Base-by-base conservation (phyloP, 208 protist species). In the Crithidia expoeki region DNA sequence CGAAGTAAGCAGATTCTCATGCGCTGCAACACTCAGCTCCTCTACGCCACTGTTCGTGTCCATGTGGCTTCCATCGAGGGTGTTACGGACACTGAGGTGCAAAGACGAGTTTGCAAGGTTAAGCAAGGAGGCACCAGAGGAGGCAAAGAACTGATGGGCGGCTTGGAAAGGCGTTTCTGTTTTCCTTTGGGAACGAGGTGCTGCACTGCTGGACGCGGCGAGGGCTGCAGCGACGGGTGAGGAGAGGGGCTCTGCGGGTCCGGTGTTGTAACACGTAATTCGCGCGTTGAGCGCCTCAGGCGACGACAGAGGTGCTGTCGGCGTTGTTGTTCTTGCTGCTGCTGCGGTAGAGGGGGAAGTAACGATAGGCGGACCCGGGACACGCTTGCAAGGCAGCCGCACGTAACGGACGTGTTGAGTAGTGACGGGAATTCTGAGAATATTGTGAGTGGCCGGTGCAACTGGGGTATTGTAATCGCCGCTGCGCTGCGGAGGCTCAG, bases 41-140 rank as follows among this genome's bases (percentile, higher is more conserved):
- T 57, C 63, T 4, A 33, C 23, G 19, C 0, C 61, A 42, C 60
- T n/a, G 23, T 16, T 28, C 40, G 19, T 36, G 4, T 42, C 34
- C 10, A 38, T 7, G 42, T 59, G 55, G 19, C 30, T 28, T 11
- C 63, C 57, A 14, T 58, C 67, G 25, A 57, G 38, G 2, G 42
- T 59, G 25, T 50, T 59, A 63, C 56, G 63, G 14, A 59, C 17
- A 2, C 57, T 46, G 21, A 76, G 46, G 63, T 59, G 66, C 25
- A 76, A 28, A 0, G 72, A 60, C 6, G 63, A 23, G 42, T 67
- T 71, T 2, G 72, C 57, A 47, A 67, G 66, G 30, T 42, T 28
- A 3, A 70, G 62, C 46, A 76, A 57, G 10, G 55, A 71, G 19
- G 72, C 57, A 14, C 72, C 72, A 10, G 72, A 76, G 57, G 72